Evolutionary conservation across 192 early-diverging fungal species (phyloP).

Genomic region (Backusella sp.): DNA sequence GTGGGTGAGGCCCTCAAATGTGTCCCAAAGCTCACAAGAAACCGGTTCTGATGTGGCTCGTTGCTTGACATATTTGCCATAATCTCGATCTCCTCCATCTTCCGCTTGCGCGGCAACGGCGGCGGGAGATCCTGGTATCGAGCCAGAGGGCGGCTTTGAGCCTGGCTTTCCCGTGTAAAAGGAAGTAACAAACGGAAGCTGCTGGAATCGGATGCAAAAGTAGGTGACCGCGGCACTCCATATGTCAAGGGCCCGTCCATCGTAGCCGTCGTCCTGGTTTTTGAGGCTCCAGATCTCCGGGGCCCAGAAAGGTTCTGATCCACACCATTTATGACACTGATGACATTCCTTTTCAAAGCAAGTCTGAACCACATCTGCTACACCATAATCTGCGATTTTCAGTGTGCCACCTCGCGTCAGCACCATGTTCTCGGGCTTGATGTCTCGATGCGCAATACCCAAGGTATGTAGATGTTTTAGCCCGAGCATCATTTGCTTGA

Average conservation of each 20-base stretch:
- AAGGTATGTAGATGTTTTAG: conserved; percentile 88
- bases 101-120: conserved; percentile 21
- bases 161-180: conserved; percentile 15
- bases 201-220: conserved; percentile 77
- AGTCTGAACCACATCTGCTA: conserved; percentile 89
- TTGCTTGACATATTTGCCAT: conserved; percentile 13
- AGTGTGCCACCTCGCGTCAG: conserved; percentile 73
- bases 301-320: conserved; percentile 95
- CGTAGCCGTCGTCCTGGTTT: conserved; percentile 71
- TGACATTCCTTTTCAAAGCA: conserved; percentile 76
- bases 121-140: conserved; percentile 22
- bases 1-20: conserved; percentile 11
- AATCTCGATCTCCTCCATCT: conserved; percentile 24
- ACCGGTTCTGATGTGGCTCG: conserved; percentile 14
- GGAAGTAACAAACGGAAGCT: conserved; percentile 30
- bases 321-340: conserved; percentile 87
- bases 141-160: not conserved
- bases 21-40: conserved; percentile 20
- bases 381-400: conserved; percentile 99
- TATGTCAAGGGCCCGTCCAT: conserved; percentile 86
- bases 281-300: conserved; percentile 82
- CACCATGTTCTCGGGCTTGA: conserved; percentile 87
- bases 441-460: conserved; percentile 92
- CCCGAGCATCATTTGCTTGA: conserved; percentile 92
- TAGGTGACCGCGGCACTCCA: conserved; percentile 92